A percentile compares a stretch with the other conserved stretches of the same genome.
Conservation (phyloP, 75 land plant species). For the Cunninghamia lanceolata region DNA sequence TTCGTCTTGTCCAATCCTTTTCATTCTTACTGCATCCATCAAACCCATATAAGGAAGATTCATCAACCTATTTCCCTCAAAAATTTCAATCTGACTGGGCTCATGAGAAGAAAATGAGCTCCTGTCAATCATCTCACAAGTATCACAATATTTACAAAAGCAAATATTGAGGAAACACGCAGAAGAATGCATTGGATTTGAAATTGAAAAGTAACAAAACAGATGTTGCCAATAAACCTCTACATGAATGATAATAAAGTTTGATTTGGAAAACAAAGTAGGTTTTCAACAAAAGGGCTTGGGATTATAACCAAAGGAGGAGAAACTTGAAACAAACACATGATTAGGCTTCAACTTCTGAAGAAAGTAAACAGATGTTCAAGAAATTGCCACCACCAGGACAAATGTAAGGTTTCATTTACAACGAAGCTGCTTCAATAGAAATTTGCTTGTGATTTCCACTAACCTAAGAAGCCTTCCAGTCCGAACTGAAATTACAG, state of each 20-base stretch:
- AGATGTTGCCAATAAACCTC: neutral
- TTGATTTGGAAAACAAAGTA: neutral
- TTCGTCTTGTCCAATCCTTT: slow-evolving; percentile 95
- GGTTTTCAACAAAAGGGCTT: neutral
- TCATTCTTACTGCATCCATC: slow-evolving; percentile 62
- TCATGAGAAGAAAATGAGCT: neutral
- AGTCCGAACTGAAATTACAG: slow-evolving; percentile 94
- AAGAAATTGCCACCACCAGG: neutral
- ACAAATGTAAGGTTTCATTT: neutral
- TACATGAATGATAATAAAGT: neutral
- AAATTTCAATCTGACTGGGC: neutral
- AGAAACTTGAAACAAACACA: neutral
- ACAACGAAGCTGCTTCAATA: neutral
- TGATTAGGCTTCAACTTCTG: neutral
- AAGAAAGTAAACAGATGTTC: neutral
- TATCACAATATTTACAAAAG: neutral
- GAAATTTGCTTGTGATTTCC: neutral
- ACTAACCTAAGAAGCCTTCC: slow-evolving; percentile 79
- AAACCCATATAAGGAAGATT: neutral
- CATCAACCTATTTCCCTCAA: slow-evolving; percentile 8
- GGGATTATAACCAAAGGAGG: neutral
- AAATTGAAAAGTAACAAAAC: neutral
- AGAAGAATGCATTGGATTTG: neutral
- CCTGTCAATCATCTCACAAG: neutral
- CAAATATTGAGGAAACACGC: neutral